These are phyloP conservation scores for Hibiscus syriacus DNA, from an alignment of 345 rosid species.

Conservation along the genomic window DNA sequence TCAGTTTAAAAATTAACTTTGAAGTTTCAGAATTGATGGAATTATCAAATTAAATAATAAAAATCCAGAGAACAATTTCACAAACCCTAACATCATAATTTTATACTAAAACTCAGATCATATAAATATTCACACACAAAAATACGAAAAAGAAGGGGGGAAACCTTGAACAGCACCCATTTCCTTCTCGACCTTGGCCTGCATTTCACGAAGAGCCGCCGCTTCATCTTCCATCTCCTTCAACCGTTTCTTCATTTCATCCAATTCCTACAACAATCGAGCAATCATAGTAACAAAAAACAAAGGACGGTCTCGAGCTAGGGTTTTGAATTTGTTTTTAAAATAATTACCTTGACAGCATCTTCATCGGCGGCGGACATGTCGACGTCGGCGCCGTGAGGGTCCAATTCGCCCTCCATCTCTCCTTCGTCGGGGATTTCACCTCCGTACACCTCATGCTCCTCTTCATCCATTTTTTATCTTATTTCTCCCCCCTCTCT, in stretches of 20 bases:
- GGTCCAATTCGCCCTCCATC: constrained; percentile 71
- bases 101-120: not conserved
- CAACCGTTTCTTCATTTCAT: constrained; percentile 93
- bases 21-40: not conserved
- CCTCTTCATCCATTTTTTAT: constrained; percentile 88
- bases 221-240: constrained; percentile 99
- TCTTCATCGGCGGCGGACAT: too few relatives aligned
- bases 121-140: not conserved
- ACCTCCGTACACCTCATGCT: constrained; percentile 94
- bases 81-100: not conserved
- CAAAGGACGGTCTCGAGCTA: constrained; percentile 17
- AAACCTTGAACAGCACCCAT: too few relatives aligned
- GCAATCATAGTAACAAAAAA: constrained; percentile 6
- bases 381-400: constrained; percentile 48
- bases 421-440: constrained; percentile 83
- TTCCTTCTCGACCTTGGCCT: too few relatives aligned
- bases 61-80: not conserved
- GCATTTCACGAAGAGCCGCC: constrained; percentile 93
- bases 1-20: not conserved
- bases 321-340: not conserved
- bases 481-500: too few relatives aligned
- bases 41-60: not conserved
- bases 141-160: not conserved
- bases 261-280: too few relatives aligned
- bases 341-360: constrained; percentile 52